phyloP scores from a whole-genome alignment of 2,329 filamentous ascomycete genomes.

The Beauveria australis region DNA sequence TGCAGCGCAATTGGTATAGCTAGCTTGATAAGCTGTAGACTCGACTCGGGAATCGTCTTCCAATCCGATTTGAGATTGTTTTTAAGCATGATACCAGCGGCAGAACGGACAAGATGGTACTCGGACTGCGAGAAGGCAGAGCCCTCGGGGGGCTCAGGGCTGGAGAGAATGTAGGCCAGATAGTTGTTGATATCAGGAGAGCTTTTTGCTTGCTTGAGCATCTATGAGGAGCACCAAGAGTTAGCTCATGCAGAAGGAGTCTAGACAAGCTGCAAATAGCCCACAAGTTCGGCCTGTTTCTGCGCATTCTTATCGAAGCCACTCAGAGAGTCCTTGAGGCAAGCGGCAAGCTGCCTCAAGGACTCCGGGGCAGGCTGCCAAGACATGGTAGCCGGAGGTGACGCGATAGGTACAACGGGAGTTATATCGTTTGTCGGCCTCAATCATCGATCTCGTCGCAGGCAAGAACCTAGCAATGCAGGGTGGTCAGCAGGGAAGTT shows the following conservation, averaged over 20 bases:
- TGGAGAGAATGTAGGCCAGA: conserved; percentile 82
- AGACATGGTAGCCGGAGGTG: conserved; percentile 53
- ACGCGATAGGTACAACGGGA: background rate
- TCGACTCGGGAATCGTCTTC: conserved; percentile 65
- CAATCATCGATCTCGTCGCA: conserved; percentile 9
- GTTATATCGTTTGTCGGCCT: background rate
- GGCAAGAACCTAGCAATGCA: conserved; percentile 8
- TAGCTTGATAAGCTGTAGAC: conserved; percentile 69
- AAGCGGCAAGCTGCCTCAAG: conserved; percentile 80
- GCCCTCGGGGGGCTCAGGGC: conserved; percentile 50
- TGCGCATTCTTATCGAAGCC: conserved; percentile 70
- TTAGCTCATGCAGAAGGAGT: conserved; percentile 16
- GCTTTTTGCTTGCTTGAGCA: conserved; percentile 81
- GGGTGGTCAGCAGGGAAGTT: background rate
- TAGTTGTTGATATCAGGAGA: conserved; percentile 97
- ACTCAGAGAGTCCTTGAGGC: conserved; percentile 85
- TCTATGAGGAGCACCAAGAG: conserved; percentile 46
- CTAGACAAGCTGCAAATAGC: conserved; percentile 20
- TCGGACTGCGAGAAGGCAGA: conserved; percentile 51
- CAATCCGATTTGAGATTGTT: conserved; percentile 77
- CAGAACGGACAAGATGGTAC: conserved; percentile 71
- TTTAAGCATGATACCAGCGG: conserved; percentile 90
- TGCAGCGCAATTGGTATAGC: conserved; percentile 71
- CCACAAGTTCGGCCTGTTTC: conserved; percentile 82
- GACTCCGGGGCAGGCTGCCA: conserved; percentile 89